Percentiles rank a stretch among this genome's conserved stretches.
These are phyloP conservation scores for Plasmodium relictum DNA, from an alignment of 169 alveolate genomes.

Conservation along the genomic window DNA sequence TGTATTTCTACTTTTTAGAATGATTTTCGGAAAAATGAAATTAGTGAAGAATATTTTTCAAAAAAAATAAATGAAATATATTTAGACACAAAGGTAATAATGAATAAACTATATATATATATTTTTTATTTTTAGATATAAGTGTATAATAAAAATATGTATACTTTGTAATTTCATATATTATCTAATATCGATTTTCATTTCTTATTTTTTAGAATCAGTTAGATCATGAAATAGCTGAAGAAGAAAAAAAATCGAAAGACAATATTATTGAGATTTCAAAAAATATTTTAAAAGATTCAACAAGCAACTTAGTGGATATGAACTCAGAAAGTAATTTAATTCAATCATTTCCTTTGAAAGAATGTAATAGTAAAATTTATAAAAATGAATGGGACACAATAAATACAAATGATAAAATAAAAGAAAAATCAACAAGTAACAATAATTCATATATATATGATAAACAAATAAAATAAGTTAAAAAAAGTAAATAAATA, in stretches of 20 bases:
- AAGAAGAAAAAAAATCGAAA: constrained; percentile 9
- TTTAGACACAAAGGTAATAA: constrained; percentile 38
- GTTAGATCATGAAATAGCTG: constrained; percentile 3
- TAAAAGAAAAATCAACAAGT: not conserved
- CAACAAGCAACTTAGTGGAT: not conserved
- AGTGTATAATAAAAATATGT: not conserved
- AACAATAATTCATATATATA: not conserved
- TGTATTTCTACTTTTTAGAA: constrained; percentile 14
- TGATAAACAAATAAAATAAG: not conserved
- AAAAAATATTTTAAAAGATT: not conserved
- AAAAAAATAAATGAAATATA: constrained; percentile 26
- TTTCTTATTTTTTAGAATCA: constrained; percentile 18
- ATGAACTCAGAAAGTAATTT: not conserved
- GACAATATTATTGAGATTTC: not conserved
- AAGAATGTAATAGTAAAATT: not conserved
- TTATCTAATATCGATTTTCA: not conserved
- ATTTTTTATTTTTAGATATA: not conserved
- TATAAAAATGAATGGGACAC: not conserved
- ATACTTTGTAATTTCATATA: not conserved
- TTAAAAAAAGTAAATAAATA: not conserved
- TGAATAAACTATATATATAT: not conserved
- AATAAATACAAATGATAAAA: not conserved
- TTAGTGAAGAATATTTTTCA: constrained; percentile 53
- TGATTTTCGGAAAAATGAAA: constrained; percentile 56
- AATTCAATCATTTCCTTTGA: not conserved